These are phyloP conservation scores for Salix udensis DNA, from an alignment of 345 rosid genomes.

Conservation along the genomic window DNA sequence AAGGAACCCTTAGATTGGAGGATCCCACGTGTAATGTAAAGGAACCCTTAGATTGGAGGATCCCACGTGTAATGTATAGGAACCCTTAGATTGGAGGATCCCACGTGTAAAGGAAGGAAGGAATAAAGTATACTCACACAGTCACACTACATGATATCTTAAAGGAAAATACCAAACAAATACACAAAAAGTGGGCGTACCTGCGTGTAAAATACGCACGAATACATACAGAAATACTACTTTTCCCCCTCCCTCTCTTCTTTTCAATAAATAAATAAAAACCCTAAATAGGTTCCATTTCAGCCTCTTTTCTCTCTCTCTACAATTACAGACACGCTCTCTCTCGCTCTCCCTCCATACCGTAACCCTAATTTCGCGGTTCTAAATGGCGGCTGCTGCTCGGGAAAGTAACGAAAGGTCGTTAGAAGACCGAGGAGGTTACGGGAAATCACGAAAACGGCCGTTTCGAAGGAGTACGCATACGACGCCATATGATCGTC, in stretches of 20 bases:
- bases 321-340: background rate
- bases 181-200: background rate
- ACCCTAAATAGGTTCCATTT: slow-evolving; percentile 7
- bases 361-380: slow-evolving; percentile 7
- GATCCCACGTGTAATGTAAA: too few relatives aligned
- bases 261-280: slow-evolving; percentile 10
- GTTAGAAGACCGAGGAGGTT: slow-evolving; percentile 23
- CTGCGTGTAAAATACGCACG: background rate
- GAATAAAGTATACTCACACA: too few relatives aligned
- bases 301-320: background rate
- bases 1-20: too few relatives aligned
- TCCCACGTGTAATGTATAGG: too few relatives aligned
- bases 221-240: background rate
- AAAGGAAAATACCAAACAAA: background rate
- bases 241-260: background rate
- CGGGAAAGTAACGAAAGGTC: slow-evolving; percentile 18
- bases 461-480: slow-evolving; percentile 45
- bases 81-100: too few relatives aligned
- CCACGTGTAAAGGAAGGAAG: too few relatives aligned
- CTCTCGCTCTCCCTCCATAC: background rate
- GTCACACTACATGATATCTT: too few relatives aligned
- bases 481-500: slow-evolving; percentile 77
- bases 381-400: slow-evolving; percentile 21
- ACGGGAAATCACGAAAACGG: slow-evolving; percentile 66
- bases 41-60: too few relatives aligned